Percentiles rank a stretch among this genome's conserved stretches.
Evolutionary conservation across 306 rosid species (phyloP).

Genomic region (Vigna mungo): DNA sequence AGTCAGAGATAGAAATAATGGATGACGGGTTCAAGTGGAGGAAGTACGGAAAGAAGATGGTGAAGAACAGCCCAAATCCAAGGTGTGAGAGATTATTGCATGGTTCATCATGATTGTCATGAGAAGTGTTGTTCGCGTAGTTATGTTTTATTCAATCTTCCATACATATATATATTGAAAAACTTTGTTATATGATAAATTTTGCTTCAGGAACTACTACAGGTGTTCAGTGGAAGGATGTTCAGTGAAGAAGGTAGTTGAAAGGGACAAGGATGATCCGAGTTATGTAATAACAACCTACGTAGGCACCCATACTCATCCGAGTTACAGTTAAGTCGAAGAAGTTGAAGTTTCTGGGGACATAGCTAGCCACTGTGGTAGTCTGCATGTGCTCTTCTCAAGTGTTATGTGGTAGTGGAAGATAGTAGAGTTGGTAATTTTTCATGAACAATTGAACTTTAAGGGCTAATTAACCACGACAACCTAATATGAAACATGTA

Average conservation of each 20-base stretch:
- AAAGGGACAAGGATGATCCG: constrained; percentile 76
- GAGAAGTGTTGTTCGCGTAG: background rate
- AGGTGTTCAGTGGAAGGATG: constrained; percentile 84
- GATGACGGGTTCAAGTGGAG: constrained; percentile 95
- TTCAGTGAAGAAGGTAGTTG: constrained; percentile 87
- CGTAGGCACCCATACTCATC: constrained; percentile 83
- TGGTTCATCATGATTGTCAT: too few relatives aligned
- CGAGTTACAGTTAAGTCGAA: constrained; percentile 17
- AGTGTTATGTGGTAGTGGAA: background rate
- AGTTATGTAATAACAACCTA: constrained; percentile 83
- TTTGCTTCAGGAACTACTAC: constrained; percentile 74
- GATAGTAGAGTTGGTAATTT: background rate
- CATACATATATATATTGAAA: too few relatives aligned
- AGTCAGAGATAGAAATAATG: constrained; percentile 76
- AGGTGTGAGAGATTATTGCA: constrained; percentile 49
- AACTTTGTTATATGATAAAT: too few relatives aligned
- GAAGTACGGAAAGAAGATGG: constrained; percentile 95
- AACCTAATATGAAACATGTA: too few relatives aligned
- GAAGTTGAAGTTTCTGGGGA: background rate
- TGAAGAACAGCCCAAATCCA: constrained; percentile 91
- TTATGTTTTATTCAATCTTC: too few relatives aligned
- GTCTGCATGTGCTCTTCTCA: background rate
- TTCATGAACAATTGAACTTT: background rate
- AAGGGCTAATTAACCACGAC: background rate
- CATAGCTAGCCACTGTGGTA: background rate